These are phyloP conservation scores for Oryza brachyantha DNA, from an alignment of 176 grass and related monocot species.

Conservation along the genomic window DNA sequence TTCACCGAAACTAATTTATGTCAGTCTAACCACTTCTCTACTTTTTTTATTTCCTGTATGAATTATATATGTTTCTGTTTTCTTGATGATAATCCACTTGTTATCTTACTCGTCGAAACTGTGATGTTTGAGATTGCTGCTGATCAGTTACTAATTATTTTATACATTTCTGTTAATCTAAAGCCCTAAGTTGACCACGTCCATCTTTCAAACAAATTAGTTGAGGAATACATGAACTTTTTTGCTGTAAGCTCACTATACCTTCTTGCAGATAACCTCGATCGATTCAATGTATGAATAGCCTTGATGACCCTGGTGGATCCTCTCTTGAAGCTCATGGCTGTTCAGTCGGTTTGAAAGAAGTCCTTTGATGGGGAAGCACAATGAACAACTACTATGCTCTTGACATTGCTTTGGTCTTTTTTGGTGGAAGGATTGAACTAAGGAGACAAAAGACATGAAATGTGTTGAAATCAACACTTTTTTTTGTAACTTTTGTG, in stretches of 20 bases:
- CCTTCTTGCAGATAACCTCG: slow-evolving; percentile 57
- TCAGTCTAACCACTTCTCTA: not conserved
- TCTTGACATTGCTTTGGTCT: not conserved
- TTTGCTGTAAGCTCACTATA: slow-evolving; percentile 2
- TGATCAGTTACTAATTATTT: not conserved
- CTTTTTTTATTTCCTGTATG: too few species aligned
- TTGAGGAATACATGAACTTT: not conserved
- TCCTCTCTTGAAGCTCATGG: slow-evolving; percentile 16
- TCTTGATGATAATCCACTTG: too few species aligned
- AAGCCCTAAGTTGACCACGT: not conserved
- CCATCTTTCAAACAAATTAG: not conserved
- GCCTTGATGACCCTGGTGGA: not conserved
- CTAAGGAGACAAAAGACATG: slow-evolving; percentile 3
- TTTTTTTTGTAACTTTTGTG: not conserved
- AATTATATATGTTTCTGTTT: not conserved
- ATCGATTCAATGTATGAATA: slow-evolving; percentile 65
- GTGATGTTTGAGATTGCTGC: not conserved
- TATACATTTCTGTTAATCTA: not conserved
- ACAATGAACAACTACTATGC: not conserved
- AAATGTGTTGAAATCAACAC: not conserved
- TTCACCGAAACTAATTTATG: not conserved
- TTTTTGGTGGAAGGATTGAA: slow-evolving; percentile 6
- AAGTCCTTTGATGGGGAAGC: not conserved
- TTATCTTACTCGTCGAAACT: too few species aligned
- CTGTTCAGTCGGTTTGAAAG: not conserved